A percentile compares a stretch with the other conserved stretches of the same genome.
Evolutionary conservation across 2,329 filamentous ascomycete species (phyloP).

Genomic region (Stenocarpella maydis): DNA sequence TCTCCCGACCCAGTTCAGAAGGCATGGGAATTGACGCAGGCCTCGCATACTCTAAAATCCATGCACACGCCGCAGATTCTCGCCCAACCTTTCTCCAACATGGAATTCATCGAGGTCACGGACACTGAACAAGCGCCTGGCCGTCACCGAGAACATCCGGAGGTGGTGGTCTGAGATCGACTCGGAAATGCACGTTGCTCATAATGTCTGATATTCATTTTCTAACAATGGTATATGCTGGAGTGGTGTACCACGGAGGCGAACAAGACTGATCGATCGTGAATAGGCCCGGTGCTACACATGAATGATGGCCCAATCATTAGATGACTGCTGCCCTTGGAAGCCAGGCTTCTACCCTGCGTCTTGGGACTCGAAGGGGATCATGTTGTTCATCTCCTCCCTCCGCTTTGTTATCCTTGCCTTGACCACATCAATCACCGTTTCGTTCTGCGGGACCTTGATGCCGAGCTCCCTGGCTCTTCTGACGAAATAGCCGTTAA

Average conservation of each 20-base stretch:
- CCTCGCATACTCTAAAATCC: too few species aligned
- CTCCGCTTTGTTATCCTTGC: constrained; percentile 53
- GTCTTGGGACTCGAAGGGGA: constrained; percentile 26
- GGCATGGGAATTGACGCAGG: too few species aligned
- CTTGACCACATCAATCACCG: constrained; percentile 76
- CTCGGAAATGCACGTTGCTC: neutral
- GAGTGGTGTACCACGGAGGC: constrained; percentile 7
- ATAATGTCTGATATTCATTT: neutral
- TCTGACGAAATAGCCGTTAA: constrained; percentile 87
- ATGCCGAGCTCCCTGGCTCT: constrained; percentile 77
- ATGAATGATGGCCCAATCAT: neutral
- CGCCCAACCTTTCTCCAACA: too few species aligned
- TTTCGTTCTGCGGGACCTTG: constrained; percentile 75
- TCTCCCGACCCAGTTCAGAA: too few species aligned
- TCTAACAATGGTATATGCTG: neutral
- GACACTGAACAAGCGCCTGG: too few species aligned
- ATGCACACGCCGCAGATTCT: too few species aligned
- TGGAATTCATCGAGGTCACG: too few species aligned
- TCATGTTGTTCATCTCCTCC: constrained; percentile 27
- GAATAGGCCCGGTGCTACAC: neutral
- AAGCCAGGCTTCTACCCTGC: neutral
- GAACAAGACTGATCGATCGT: neutral
- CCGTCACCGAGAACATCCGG: too few species aligned
- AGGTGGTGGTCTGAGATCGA: neutral
- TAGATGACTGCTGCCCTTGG: neutral